phyloP scores from a whole-genome alignment of 2,329 filamentous ascomycete genomes.

The Penicillium brasilianum region DNA sequence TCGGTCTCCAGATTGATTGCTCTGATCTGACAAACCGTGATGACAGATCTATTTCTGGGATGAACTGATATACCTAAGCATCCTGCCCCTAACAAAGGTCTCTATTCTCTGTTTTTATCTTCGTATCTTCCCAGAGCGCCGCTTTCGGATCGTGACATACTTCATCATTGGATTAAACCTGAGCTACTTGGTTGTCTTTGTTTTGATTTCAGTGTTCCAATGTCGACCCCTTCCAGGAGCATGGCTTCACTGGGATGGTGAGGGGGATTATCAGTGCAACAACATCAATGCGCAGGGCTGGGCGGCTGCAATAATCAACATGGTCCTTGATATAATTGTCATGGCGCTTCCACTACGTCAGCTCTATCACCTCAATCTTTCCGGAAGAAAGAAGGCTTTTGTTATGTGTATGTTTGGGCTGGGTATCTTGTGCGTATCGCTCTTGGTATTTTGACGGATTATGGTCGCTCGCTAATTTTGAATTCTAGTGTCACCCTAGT shows the following conservation, averaged over 20 bases:
- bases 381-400: constrained; percentile 36
- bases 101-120: constrained; percentile 49
- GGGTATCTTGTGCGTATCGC: constrained; percentile 42
- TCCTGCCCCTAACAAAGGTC: constrained; percentile 40
- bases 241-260: constrained; percentile 49
- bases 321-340: constrained; percentile 37
- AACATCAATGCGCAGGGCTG: constrained; percentile 47
- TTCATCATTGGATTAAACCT: constrained; percentile 39
- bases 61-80: constrained; percentile 41
- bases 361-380: constrained; percentile 36
- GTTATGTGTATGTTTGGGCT: constrained; percentile 45
- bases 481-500: constrained; percentile 49
- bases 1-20: constrained; percentile 18
- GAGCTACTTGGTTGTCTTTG: constrained; percentile 37
- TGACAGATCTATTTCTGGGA: constrained; percentile 40
- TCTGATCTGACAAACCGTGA: constrained; percentile 22
- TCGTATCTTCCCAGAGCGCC: constrained; percentile 47
- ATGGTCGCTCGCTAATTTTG: constrained; percentile 1
- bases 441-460: not conserved
- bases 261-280: constrained; percentile 41
- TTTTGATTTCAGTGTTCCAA: constrained; percentile 45
- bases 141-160: constrained; percentile 39
- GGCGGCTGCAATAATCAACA: constrained; percentile 40
- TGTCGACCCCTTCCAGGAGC: constrained; percentile 45
- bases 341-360: constrained; percentile 37